A percentile compares a stretch with the other conserved stretches of the same genome.
These are phyloP conservation scores for Phaseolus lunatus DNA, from an alignment of 306 rosid species.

Conservation along the genomic window DNA sequence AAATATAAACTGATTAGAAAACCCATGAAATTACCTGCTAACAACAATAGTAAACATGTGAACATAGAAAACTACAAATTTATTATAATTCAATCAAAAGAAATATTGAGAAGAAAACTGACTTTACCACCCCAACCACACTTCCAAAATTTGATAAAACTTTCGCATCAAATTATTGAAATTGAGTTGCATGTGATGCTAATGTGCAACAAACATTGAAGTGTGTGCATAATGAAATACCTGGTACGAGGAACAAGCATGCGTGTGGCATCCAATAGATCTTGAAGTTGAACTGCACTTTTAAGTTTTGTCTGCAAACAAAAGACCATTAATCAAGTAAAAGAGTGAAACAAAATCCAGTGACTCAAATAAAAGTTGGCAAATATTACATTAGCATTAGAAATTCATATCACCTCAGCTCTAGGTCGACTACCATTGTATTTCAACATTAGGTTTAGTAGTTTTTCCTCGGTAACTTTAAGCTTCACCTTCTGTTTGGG, in stretches of 20 bases:
- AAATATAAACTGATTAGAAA: slow-evolving; percentile 18
- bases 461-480: slow-evolving; percentile 95
- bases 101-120: background rate
- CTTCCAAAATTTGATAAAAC: slow-evolving; percentile 13
- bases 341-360: slow-evolving; percentile 8
- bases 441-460: slow-evolving; percentile 88
- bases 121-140: slow-evolving; percentile 12
- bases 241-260: slow-evolving; percentile 93
- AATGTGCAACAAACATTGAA: slow-evolving; percentile 21
- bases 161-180: background rate
- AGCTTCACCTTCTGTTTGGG: slow-evolving; percentile 98
- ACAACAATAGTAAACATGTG: slow-evolving; percentile 19
- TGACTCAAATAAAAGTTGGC: slow-evolving; percentile 4
- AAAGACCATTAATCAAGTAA: slow-evolving; percentile 39
- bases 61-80: slow-evolving; percentile 14
- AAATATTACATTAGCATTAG: slow-evolving; percentile 33
- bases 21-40: slow-evolving; percentile 10
- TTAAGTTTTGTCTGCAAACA: slow-evolving; percentile 86
- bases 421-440: slow-evolving; percentile 97
- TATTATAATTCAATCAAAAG: background rate
- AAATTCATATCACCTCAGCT: slow-evolving; percentile 67
- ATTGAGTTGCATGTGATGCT: slow-evolving; percentile 8
- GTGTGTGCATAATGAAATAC: slow-evolving; percentile 49
- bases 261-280: slow-evolving; percentile 94
- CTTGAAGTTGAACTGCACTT: slow-evolving; percentile 97